Percentiles rank a stretch among this genome's conserved stretches.
Evolutionary conservation across 371 early-diverging fungal genomes (phyloP).

Genomic region (Smittium mucronatum): DNA sequence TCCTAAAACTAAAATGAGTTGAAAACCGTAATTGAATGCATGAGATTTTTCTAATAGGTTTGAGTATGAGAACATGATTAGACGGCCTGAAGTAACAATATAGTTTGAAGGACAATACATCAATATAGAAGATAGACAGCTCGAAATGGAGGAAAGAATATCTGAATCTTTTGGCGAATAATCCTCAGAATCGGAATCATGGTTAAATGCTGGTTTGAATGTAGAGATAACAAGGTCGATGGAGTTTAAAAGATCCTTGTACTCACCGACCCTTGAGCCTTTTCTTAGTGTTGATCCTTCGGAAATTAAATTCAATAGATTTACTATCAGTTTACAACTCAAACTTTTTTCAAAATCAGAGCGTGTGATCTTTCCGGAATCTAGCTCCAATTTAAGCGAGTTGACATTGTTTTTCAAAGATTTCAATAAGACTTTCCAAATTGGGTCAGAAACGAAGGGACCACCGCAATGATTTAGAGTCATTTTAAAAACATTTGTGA

Average conservation of each 20-base stretch:
- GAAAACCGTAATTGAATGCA: background rate
- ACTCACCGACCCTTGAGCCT: background rate
- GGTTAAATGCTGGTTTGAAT: background rate
- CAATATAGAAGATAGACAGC: background rate
- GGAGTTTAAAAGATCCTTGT: background rate
- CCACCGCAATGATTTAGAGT: background rate
- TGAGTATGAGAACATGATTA: background rate
- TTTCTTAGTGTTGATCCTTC: background rate
- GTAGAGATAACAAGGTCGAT: background rate
- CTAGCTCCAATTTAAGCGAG: background rate
- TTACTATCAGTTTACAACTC: background rate
- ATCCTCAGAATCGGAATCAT: background rate
- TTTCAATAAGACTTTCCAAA: background rate
- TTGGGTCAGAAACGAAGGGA: background rate
- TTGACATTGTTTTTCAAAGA: background rate
- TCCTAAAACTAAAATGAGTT: background rate
- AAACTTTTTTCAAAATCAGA: background rate
- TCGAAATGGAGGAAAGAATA: background rate
- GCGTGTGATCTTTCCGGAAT: background rate
- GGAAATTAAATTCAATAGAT: background rate
- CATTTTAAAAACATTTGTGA: conserved; percentile 7
- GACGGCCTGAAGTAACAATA: background rate
- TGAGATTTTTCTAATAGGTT: background rate
- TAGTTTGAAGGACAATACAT: background rate
- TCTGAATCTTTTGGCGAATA: background rate